phyloP scores from a whole-genome alignment of 2,329 filamentous ascomycete genomes.

The Verticillium zaregamsianum region DNA sequence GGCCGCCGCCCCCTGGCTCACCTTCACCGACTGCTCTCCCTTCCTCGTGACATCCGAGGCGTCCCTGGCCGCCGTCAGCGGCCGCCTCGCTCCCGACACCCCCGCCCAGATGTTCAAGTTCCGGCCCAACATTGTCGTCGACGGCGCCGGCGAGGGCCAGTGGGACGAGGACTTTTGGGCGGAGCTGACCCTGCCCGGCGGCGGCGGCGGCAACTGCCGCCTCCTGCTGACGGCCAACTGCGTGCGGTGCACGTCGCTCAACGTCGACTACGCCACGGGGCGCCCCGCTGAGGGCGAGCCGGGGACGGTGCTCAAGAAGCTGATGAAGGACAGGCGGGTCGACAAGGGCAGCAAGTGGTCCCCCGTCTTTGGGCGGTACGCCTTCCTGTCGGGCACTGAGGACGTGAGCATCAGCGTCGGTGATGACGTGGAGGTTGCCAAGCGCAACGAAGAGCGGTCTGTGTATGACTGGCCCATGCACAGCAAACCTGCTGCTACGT shows the following conservation, averaged over 20 bases:
- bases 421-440: slow-evolving; percentile 50
- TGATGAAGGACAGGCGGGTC: slow-evolving; percentile 67
- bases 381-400: slow-evolving; percentile 42
- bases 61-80: slow-evolving; percentile 64
- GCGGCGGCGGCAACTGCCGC: slow-evolving; percentile 19
- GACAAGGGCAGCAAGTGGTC: slow-evolving; percentile 64
- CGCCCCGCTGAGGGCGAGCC: slow-evolving; percentile 49
- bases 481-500: neutral
- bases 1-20: slow-evolving; percentile 46
- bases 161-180: slow-evolving; percentile 74
- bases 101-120: slow-evolving; percentile 59
- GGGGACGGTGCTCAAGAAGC: slow-evolving; percentile 62
- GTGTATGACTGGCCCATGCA: slow-evolving; percentile 46
- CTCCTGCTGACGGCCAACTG: slow-evolving; percentile 67
- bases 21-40: slow-evolving; percentile 72
- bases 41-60: slow-evolving; percentile 68
- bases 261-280: slow-evolving; percentile 67
- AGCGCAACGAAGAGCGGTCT: slow-evolving; percentile 45
- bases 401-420: slow-evolving; percentile 43
- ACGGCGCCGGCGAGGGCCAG: slow-evolving; percentile 51
- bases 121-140: slow-evolving; percentile 68
- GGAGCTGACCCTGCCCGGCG: slow-evolving; percentile 45
- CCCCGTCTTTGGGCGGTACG: slow-evolving; percentile 71
- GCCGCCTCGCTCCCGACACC: slow-evolving; percentile 44
- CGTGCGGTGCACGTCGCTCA: slow-evolving; percentile 63